A percentile compares a stretch with the other conserved stretches of the same genome.
phyloP scores from a whole-genome alignment of 163 green algal species.

The Smithsoniella earleae region DNA sequence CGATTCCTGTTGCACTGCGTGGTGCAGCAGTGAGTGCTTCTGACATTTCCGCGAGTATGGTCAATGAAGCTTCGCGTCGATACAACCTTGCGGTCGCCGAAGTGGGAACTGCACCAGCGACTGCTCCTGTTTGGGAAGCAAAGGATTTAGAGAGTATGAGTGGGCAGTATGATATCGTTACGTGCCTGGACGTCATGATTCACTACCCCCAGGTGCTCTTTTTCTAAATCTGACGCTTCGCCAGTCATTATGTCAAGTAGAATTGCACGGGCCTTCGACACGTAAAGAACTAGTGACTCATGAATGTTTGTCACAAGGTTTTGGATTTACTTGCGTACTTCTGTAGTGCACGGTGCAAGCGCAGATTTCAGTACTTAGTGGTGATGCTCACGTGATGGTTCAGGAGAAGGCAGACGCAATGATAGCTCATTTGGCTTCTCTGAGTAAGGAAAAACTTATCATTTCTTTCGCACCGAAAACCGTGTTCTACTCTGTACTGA shows the following conservation, averaged over 20 bases:
- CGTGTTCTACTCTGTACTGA: conserved; percentile 65
- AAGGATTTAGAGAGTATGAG: conserved; percentile 77
- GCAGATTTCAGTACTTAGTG: too few relatives aligned
- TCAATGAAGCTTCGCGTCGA: conserved; percentile 58
- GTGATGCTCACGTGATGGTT: too few relatives aligned
- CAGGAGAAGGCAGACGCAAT: conserved; percentile 89
- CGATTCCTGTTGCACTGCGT: conserved; percentile 80
- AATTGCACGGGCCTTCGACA: too few relatives aligned
- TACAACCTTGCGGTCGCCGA: conserved; percentile 51
- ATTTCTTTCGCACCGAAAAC: conserved; percentile 93
- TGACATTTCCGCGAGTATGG: conserved; percentile 93
- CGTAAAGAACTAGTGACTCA: too few relatives aligned
- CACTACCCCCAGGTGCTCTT: conserved; percentile 85
- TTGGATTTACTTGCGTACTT: too few relatives aligned
- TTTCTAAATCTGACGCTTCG: too few relatives aligned
- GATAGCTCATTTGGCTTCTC: conserved; percentile 77
- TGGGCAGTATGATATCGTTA: conserved; percentile 85
- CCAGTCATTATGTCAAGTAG: too few relatives aligned
- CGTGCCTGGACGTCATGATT: conserved; percentile 98
- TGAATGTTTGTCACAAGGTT: too few relatives aligned
- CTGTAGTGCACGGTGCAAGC: too few relatives aligned
- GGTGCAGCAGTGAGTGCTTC: conserved; percentile 72
- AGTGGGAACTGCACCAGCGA: conserved; percentile 38
- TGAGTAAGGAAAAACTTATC: conserved; percentile 78
- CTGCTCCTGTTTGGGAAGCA: conserved; percentile 78